A percentile compares a stretch with the other conserved stretches of the same genome.
These are phyloP conservation scores for Ceraceosorus bombacis DNA, from an alignment of 1,284 basidiomycete species.

Conservation along the genomic window DNA sequence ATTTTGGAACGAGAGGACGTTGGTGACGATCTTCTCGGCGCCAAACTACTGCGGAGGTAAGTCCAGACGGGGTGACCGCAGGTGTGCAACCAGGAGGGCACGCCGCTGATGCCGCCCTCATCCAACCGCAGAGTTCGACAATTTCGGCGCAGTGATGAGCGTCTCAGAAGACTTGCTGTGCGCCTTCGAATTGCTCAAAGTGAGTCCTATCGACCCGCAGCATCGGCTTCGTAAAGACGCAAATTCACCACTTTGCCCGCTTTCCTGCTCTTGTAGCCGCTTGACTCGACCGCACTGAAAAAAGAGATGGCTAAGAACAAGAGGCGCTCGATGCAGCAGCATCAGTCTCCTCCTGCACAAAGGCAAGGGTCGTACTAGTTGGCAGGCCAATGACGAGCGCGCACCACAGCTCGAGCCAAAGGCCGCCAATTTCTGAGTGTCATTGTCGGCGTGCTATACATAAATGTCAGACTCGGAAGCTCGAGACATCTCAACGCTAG, in stretches of 20 bases:
- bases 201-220: no score
- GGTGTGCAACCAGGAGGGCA: slow-evolving; percentile 1
- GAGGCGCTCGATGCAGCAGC: no score
- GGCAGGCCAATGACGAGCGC: no score
- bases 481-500: no score
- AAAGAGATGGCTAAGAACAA: slow-evolving; percentile 77
- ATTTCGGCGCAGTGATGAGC: slow-evolving; percentile 73
- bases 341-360: no score
- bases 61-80: slow-evolving; percentile 38
- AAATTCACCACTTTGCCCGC: no score
- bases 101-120: neutral
- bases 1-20: slow-evolving; percentile 97
- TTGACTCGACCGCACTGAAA: slow-evolving; percentile 87
- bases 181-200: slow-evolving; percentile 8
- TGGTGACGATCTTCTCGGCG: slow-evolving; percentile 97
- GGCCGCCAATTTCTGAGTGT: no score
- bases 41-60: slow-evolving; percentile 87
- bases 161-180: slow-evolving; percentile 82
- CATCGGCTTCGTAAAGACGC: no score
- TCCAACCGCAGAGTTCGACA: slow-evolving; percentile 70
- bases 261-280: slow-evolving; percentile 58
- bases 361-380: no score
- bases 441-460: no score
- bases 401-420: no score
- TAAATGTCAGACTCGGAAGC: no score